A percentile compares a stretch with the other conserved stretches of the same genome.
Conservation (phyloP, 305 asterid species). For the Fraxinus sp. region DNA sequence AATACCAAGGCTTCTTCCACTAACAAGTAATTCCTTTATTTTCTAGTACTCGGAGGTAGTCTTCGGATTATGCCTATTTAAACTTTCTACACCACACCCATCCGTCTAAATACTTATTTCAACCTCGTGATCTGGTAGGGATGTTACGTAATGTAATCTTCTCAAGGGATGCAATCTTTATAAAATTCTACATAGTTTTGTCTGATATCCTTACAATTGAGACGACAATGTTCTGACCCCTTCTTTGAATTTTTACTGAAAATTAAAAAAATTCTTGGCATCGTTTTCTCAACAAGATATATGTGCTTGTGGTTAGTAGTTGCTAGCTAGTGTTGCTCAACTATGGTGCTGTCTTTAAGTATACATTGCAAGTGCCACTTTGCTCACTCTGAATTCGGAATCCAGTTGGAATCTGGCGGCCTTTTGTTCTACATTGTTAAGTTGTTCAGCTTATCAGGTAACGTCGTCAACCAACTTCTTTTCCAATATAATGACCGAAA, state of each 20-base stretch:
- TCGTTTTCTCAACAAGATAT: neutral
- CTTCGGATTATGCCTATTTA: neutral
- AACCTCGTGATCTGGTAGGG: neutral
- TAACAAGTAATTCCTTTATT: neutral
- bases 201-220: neutral
- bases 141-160: neutral
- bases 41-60: slow-evolving; percentile 7
- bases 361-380: neutral
- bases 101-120: neutral
- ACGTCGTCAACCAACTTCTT: neutral
- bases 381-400: neutral
- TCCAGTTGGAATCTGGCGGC: neutral
- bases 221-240: neutral
- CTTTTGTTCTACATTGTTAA: neutral
- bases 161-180: neutral
- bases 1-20: neutral
- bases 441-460: neutral
- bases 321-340: neutral
- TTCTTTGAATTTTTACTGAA: neutral
- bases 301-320: neutral
- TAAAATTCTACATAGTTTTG: neutral
- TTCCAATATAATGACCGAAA: neutral
- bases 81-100: neutral
- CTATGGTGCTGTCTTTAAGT: neutral
- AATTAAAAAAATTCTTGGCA: neutral